These are phyloP conservation scores for Epichloe gansuensis DNA, from an alignment of 2,329 filamentous ascomycete genomes.

Conservation along the genomic window DNA sequence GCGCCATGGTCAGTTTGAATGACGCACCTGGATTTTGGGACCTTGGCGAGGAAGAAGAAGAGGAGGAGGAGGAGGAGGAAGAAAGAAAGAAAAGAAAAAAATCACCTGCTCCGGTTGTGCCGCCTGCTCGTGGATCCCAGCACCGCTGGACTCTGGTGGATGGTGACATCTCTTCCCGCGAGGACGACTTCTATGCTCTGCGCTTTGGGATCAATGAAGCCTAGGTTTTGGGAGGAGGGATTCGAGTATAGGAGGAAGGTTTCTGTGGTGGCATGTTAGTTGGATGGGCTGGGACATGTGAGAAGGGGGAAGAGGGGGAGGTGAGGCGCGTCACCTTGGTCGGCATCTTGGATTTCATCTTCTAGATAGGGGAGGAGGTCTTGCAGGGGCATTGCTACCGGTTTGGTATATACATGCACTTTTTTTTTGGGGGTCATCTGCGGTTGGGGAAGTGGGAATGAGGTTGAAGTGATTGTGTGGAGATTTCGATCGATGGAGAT, in stretches of 20 bases:
- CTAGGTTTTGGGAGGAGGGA: conserved; percentile 62
- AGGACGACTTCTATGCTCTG: conserved; percentile 54
- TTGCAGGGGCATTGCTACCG: conserved; percentile 7
- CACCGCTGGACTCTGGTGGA: conserved; percentile 74
- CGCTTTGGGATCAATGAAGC: conserved; percentile 68
- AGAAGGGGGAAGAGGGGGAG: background rate
- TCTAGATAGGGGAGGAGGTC: conserved; percentile 23
- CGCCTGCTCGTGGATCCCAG: conserved; percentile 60
- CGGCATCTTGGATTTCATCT: conserved; percentile 33
- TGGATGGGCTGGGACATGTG: background rate
- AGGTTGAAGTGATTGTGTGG: too few relatives aligned
- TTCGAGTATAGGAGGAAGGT: conserved; percentile 79
- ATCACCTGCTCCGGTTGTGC: conserved; percentile 41
- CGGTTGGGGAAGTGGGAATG: too few relatives aligned
- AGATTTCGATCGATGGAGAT: too few relatives aligned
- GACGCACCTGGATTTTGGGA: accelerated
- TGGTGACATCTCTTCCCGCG: conserved; percentile 55
- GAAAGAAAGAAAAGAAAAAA: background rate
- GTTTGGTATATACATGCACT: background rate
- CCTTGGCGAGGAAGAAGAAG: background rate
- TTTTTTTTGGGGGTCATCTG: background rate
- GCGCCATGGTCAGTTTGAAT: conserved; percentile 1
- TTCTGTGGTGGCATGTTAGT: conserved; percentile 39
- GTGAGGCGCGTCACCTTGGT: conserved; percentile 28
- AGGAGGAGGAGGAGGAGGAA: background rate